phyloP scores from a whole-genome alignment of 176 grass and related monocot genomes.

The Thalia dealbata region DNA sequence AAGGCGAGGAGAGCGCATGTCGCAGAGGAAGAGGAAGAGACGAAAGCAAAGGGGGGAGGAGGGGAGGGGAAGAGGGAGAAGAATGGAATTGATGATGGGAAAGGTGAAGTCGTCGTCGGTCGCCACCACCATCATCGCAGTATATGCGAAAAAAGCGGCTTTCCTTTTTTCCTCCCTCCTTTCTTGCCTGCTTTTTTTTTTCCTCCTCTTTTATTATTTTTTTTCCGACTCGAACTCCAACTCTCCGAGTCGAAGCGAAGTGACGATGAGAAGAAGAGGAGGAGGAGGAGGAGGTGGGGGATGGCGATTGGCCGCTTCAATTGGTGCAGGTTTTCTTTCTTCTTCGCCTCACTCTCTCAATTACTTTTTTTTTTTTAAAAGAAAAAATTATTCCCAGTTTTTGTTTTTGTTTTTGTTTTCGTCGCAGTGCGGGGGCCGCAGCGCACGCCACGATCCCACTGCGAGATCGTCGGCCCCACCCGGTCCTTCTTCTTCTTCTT shows the following conservation, averaged over 20 bases:
- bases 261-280: too few species aligned
- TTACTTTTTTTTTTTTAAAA: too few species aligned
- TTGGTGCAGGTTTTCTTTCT: neutral
- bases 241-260: too few species aligned
- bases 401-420: neutral
- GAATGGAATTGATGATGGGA: conserved; percentile 13
- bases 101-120: conserved; percentile 30
- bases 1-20: neutral
- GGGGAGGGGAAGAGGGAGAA: conserved; percentile 42
- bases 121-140: conserved; percentile 29
- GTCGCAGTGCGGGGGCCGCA: neutral
- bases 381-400: too few species aligned
- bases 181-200: neutral
- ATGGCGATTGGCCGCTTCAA: neutral
- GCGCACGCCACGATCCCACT: neutral
- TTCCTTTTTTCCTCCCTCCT: conserved; percentile 8
- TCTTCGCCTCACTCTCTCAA: neutral
- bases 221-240: too few species aligned
- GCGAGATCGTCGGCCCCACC: neutral
- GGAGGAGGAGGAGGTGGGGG: too few species aligned
- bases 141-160: conserved; percentile 20
- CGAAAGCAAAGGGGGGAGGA: conserved; percentile 16
- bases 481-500: too few species aligned
- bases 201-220: too few species aligned
- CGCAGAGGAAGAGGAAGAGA: conserved; percentile 10